These are phyloP conservation scores for Chrysochromulina parva DNA, from an alignment of 78 protist species.

Conservation along the genomic window DNA sequence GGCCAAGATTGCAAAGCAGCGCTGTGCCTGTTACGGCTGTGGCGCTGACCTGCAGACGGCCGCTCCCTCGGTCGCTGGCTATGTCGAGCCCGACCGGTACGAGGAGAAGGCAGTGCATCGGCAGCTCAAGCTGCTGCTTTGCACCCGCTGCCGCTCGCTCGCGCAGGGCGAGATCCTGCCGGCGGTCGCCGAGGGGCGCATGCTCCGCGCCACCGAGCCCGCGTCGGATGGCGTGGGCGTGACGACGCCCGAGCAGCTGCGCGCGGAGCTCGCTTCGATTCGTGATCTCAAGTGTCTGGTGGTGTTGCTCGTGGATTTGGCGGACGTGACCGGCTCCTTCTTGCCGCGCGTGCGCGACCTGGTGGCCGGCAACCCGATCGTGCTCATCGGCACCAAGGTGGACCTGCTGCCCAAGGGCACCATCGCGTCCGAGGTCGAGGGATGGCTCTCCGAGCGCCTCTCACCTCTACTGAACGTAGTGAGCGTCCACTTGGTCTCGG, in stretches of 20 bases:
- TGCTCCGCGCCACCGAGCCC: neutral
- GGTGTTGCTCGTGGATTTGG: neutral
- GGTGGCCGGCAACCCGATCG: neutral
- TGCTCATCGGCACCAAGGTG: neutral
- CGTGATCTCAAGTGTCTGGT: neutral
- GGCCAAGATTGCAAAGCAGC: too few species aligned
- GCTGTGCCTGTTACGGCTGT: neutral
- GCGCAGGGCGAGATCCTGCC: neutral
- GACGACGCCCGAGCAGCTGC: constrained; percentile 2
- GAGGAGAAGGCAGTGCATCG: neutral
- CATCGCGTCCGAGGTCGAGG: too few species aligned
- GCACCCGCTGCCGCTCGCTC: neutral
- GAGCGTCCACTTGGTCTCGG: neutral
- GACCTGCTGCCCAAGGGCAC: too few species aligned
- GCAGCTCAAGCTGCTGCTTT: neutral
- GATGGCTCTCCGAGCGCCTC: neutral
- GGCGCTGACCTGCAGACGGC: neutral
- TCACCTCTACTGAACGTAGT: neutral
- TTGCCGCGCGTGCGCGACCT: constrained; percentile 3
- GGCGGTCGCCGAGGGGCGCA: neutral
- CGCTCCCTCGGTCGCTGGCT: neutral
- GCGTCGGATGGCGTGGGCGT: neutral
- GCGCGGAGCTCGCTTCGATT: neutral
- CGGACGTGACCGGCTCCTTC: neutral
- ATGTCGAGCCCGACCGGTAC: neutral